phyloP scores from a whole-genome alignment of 2,329 filamentous ascomycete species.

The Passalora sequoiae region DNA sequence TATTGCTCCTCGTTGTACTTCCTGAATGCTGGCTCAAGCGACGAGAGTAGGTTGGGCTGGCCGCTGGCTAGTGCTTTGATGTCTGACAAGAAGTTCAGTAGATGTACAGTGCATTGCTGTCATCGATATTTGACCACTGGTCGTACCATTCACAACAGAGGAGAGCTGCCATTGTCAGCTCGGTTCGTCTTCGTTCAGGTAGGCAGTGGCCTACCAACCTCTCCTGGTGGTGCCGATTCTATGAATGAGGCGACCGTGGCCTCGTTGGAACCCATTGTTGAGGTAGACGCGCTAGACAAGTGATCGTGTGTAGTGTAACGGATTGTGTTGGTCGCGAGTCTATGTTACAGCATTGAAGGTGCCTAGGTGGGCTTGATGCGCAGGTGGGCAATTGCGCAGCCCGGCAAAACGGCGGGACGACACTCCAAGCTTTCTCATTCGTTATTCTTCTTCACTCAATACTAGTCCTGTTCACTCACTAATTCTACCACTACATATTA shows the following conservation, averaged over 20 bases:
- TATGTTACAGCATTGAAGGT: no score
- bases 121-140: no score
- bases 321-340: no score
- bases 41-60: constrained; percentile 58
- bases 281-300: background rate
- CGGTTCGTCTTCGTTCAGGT: constrained; percentile 20
- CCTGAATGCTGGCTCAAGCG: constrained; percentile 77
- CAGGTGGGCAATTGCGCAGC: no score
- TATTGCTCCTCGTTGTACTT: constrained; percentile 97
- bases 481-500: no score
- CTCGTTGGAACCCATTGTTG: constrained; percentile 30
- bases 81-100: constrained; percentile 50
- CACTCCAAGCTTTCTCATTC: no score
- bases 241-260: constrained; percentile 67
- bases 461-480: no score
- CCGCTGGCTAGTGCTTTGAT: constrained; percentile 80
- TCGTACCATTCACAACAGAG: constrained; percentile 80
- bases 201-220: constrained; percentile 57
- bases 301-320: no score
- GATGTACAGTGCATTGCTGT: no score
- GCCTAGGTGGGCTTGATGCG: no score
- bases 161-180: constrained; percentile 56
- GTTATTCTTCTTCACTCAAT: no score
- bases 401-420: no score
- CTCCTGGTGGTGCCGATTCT: constrained; percentile 88